Conservation (phyloP, 2,329 filamentous ascomycete genomes). For the Pestalotiopsis sp. region DNA sequence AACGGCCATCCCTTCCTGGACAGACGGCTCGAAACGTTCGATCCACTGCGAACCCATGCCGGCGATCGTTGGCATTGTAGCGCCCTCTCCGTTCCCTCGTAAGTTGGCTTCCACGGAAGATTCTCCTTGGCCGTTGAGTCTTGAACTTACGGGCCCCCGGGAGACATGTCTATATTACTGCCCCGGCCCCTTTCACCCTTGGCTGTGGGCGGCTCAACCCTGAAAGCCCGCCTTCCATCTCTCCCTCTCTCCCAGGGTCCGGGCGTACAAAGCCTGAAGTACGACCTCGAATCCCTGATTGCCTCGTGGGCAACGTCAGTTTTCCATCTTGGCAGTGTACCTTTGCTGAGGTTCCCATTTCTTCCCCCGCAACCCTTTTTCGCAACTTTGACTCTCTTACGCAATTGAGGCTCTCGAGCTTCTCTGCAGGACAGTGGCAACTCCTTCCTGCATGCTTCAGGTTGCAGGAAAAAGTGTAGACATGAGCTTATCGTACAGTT, state of each 20-base stretch:
- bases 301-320: neutral
- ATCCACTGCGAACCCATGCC: neutral
- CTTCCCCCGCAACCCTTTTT: neutral
- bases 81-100: neutral
- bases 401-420: neutral
- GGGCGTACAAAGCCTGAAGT: neutral
- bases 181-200: neutral
- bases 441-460: neutral
- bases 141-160: neutral
- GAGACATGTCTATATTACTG: neutral
- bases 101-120: neutral
- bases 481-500: neutral
- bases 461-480: neutral
- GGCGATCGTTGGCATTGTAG: neutral
- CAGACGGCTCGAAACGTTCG: neutral
- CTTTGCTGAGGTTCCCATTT: neutral
- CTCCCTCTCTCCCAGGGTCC: neutral
- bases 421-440: neutral
- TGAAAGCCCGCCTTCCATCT: neutral
- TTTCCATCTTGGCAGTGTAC: neutral
- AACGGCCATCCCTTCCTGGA: neutral
- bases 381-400: neutral
- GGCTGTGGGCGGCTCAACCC: neutral
- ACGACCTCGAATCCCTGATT: neutral
- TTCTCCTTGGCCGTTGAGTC: neutral